A percentile compares a stretch with the other conserved stretches of the same genome.
Evolutionary conservation across 2,329 filamentous ascomycete species (phyloP).

Genomic region (Diaporthe citriasiana): DNA sequence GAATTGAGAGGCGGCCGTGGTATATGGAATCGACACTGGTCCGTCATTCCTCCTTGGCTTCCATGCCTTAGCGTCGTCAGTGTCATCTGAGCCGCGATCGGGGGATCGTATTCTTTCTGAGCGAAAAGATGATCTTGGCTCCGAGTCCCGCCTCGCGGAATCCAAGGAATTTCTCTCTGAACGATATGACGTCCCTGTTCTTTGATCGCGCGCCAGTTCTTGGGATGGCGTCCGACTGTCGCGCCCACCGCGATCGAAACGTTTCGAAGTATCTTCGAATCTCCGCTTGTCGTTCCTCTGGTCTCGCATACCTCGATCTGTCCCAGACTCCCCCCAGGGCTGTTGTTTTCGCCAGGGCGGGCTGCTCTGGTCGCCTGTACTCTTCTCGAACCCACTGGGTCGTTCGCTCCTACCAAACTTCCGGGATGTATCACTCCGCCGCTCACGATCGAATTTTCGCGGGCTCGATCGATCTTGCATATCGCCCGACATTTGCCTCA

Average conservation of each 20-base stretch:
- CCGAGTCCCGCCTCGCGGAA: neutral
- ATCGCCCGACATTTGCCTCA: slow-evolving; percentile 35
- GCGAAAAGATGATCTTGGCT: neutral
- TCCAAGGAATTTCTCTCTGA: neutral
- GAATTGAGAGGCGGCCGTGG: slow-evolving; percentile 91
- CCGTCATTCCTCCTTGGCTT: slow-evolving; percentile 37
- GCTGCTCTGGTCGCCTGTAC: neutral
- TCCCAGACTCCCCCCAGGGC: neutral
- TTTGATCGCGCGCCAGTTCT: neutral
- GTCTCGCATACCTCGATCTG: neutral
- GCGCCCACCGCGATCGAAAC: neutral
- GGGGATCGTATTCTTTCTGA: neutral
- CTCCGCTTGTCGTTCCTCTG: neutral
- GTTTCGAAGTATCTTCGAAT: neutral
- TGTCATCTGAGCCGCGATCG: neutral
- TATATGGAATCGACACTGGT: slow-evolving; percentile 64
- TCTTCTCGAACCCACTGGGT: neutral
- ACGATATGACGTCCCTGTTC: neutral
- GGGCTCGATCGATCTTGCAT: slow-evolving; percentile 4
- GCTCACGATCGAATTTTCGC: neutral
- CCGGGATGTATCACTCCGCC: neutral
- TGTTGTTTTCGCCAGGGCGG: neutral
- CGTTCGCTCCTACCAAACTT: neutral
- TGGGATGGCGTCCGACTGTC: slow-evolving; percentile 5
- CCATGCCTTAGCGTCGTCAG: slow-evolving; percentile 27